Evolutionary conservation across 139 green algal species (phyloP), one percentile per base, ranked within the genome.

Genomic region (Chlorokybus atmophyticus): DNA sequence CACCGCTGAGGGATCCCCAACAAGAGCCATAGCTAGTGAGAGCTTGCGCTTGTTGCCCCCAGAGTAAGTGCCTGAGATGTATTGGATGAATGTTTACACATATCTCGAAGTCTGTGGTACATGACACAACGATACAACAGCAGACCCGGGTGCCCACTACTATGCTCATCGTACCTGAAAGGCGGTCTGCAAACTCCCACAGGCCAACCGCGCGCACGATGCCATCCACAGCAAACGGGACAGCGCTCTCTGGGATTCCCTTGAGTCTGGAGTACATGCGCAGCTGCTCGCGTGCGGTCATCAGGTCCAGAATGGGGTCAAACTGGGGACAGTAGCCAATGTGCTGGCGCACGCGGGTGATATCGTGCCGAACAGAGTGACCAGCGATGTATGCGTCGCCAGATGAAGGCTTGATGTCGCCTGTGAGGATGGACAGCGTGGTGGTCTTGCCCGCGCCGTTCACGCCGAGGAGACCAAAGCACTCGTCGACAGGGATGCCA

Each of bases 291-390:
- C 55, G 26, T 2, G 8, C 59, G 3, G 75, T 79, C 52, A 84
- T 52, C 26, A 68, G 48, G 0, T 73, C 64, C 39, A 76, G 59
- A 23, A 80, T 48, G 2, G 66, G 62, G 64, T 84, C 74, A 29
- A 77, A 76, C 53, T 84, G 77, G 1, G 77, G 77, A 57, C 74
- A 82, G 66, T 78, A 80, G 3, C 76, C 76, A 30, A 80, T 59
- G 27, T 50, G 32, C 56, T 29, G 25, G 23, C 55, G 60, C 3
- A 54, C 60, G 6, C 3, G 6, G 3, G 54, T 27, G 5, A 68
- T 30, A 7, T 53, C 23, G 4, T 6, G 59, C 6, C 38, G 3
- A n/a, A 66, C 52, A 7, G 19, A 55, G 50, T 10, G 5, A 7
- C 53, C 59, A 32, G 6, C 21, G 29, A 76, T 62, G 6, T 44